These are phyloP conservation scores for Takakia lepidozioides DNA, from an alignment of 225 moss, liverwort and hornwort species.

Conservation along the genomic window DNA sequence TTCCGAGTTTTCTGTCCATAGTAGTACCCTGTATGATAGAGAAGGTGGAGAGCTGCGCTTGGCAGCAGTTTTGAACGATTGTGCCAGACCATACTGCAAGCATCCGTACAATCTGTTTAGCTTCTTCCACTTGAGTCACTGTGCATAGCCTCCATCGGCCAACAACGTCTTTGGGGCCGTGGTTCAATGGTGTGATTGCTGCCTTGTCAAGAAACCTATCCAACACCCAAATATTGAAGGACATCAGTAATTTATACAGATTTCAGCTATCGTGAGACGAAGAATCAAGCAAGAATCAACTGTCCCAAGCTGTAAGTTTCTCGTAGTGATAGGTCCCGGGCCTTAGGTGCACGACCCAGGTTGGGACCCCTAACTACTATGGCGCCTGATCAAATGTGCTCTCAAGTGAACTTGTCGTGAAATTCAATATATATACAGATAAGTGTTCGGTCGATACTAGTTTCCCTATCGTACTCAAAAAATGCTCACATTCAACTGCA, in stretches of 20 bases:
- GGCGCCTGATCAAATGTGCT: not conserved
- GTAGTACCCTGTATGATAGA: constrained; percentile 74
- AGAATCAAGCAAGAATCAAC: too few species aligned
- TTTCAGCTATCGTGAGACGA: too few species aligned
- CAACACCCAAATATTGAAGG: not conserved
- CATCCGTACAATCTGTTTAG: constrained; percentile 57
- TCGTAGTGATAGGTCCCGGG: not conserved
- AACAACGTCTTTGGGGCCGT: too few species aligned
- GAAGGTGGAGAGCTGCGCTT: constrained; percentile 69
- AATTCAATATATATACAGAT: too few species aligned
- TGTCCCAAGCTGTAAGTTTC: too few species aligned
- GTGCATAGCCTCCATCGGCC: constrained; percentile 70
- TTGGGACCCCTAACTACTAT: not conserved
- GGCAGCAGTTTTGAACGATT: constrained; percentile 71
- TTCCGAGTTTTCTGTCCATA: constrained; percentile 51
- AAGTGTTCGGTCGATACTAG: not conserved
- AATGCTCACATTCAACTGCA: too few species aligned
- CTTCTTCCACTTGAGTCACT: constrained; percentile 78
- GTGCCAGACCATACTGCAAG: constrained; percentile 71
- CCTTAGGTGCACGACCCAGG: not conserved
- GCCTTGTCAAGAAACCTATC: constrained; percentile 77
- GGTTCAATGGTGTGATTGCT: constrained; percentile 24
- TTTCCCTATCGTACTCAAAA: not conserved
- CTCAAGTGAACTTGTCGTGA: not conserved
- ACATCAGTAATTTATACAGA: too few species aligned